A percentile compares a stretch with the other conserved stretches of the same genome.
phyloP scores from a whole-genome alignment of 1,139 yeast species.

The Nakaseomyces delphensis region DNA sequence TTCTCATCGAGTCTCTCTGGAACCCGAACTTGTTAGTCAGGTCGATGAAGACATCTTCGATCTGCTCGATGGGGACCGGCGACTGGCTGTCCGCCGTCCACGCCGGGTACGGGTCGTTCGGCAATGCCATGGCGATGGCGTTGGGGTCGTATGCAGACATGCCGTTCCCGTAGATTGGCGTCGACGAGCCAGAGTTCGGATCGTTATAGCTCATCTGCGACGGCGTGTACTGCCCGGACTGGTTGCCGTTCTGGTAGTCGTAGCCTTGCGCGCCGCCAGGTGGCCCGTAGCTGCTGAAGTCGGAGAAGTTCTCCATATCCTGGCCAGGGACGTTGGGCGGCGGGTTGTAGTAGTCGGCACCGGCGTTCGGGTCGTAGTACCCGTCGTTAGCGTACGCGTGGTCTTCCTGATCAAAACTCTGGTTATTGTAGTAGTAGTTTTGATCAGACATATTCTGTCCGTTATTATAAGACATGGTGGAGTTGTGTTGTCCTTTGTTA shows the following conservation, averaged over 20 bases:
- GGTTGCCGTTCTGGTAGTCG: conserved; percentile 41
- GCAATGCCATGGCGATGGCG: conserved; percentile 44
- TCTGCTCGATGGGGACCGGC: conserved; percentile 77
- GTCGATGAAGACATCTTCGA: conserved; percentile 85
- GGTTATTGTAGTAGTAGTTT: conserved; percentile 28
- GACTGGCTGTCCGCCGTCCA: conserved; percentile 91
- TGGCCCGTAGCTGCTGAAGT: conserved; percentile 59
- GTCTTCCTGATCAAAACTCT: conserved; percentile 18
- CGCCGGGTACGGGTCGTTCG: conserved; percentile 83
- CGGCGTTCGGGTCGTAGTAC: conserved; percentile 14
- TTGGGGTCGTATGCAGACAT: conserved; percentile 48
- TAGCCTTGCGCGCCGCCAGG: conserved; percentile 64
- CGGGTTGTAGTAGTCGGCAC: conserved; percentile 43
- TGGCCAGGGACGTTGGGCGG: conserved; percentile 40
- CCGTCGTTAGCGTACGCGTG: conserved; percentile 10
- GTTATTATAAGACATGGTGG: conserved; percentile 4
- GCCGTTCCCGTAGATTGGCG: conserved; percentile 74
- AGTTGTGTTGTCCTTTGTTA: not conserved
- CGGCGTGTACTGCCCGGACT: conserved; percentile 57
- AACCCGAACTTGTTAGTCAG: conserved; percentile 89
- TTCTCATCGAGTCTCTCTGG: conserved; percentile 95
- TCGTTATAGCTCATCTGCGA: conserved; percentile 70
- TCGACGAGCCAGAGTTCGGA: conserved; percentile 69
- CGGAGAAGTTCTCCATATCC: conserved; percentile 70
- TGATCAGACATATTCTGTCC: conserved; percentile 8